phyloP scores from a whole-genome alignment of 202 grass and related monocot species.

The Panicum virgatum region DNA sequence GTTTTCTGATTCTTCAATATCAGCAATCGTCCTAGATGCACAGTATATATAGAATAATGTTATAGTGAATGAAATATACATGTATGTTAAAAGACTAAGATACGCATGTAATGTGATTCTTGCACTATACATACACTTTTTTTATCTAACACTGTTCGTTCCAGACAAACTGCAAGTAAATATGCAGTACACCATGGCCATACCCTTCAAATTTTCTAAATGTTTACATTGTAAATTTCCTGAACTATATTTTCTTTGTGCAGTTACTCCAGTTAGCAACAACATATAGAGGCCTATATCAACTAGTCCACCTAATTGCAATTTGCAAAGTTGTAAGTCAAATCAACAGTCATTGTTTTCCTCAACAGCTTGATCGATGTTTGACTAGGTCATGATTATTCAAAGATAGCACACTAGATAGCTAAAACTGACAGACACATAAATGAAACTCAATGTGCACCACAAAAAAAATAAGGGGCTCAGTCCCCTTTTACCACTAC shows the following conservation, averaged over 20 bases:
- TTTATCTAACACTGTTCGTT: neutral
- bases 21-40: conserved; percentile 61
- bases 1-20: conserved; percentile 90
- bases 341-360: conserved; percentile 1
- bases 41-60: conserved; percentile 27
- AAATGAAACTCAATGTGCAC: neutral
- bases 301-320: conserved; percentile 16
- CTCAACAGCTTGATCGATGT: neutral
- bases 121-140: neutral
- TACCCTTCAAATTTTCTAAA: neutral
- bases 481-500: neutral
- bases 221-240: conserved; percentile 9
- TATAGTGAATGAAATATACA: conserved; percentile 31
- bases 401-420: neutral
- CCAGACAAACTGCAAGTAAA: neutral
- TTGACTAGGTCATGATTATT: conserved; percentile 5
- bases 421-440: neutral
- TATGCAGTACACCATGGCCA: neutral
- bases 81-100: conserved; percentile 3
- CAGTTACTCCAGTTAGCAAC: conserved; percentile 8
- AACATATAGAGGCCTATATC: neutral
- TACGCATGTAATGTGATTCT: neutral
- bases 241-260: conserved; percentile 7
- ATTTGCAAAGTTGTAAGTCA: conserved; percentile 7
- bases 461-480: neutral